phyloP scores from a whole-genome alignment of 1,284 basidiomycete genomes.

The Microbotryum intermedium region DNA sequence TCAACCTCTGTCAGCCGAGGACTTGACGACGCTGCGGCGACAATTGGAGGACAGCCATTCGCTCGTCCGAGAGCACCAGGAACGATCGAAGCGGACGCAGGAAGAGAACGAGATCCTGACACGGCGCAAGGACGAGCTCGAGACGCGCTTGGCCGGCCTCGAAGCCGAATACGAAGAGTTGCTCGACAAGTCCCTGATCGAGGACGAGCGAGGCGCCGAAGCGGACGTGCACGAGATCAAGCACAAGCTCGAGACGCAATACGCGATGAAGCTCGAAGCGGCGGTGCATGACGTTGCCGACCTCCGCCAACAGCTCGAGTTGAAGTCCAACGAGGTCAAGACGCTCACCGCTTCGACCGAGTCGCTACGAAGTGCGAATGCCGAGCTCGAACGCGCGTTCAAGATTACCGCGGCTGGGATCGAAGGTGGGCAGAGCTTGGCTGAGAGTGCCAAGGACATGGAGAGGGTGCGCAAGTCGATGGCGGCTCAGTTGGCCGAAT shows the following conservation, averaged over 20 bases:
- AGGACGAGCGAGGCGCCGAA: constrained; percentile 36
- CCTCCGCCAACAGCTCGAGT: constrained; percentile 82
- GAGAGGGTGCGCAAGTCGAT: constrained; percentile 95
- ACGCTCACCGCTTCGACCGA: constrained; percentile 79
- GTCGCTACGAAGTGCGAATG: constrained; percentile 89
- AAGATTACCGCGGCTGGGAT: constrained; percentile 92
- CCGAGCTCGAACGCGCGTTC: constrained; percentile 97
- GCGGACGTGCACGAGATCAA: constrained; percentile 69
- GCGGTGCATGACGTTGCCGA: constrained; percentile 78
- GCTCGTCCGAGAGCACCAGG: constrained; percentile 76
- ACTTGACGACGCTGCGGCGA: constrained; percentile 67
- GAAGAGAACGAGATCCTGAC: constrained; percentile 84
- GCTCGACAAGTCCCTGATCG: constrained; percentile 53
- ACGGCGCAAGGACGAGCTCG: constrained; percentile 77
- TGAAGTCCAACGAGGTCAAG: constrained; percentile 75
- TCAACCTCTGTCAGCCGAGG: constrained; percentile 53
- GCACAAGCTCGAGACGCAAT: constrained; percentile 89
- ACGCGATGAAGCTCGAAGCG: constrained; percentile 81
- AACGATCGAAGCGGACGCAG: constrained; percentile 76
- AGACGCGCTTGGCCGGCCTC: constrained; percentile 66
- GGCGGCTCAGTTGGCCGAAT: constrained; percentile 93
- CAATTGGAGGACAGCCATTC: constrained; percentile 84
- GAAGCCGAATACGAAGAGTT: constrained; percentile 95
- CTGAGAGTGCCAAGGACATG: constrained; percentile 91
- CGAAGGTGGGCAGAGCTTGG: constrained; percentile 90